These are phyloP conservation scores for Suillus lakei DNA, from an alignment of 768 basidiomycete genomes.

Conservation along the genomic window DNA sequence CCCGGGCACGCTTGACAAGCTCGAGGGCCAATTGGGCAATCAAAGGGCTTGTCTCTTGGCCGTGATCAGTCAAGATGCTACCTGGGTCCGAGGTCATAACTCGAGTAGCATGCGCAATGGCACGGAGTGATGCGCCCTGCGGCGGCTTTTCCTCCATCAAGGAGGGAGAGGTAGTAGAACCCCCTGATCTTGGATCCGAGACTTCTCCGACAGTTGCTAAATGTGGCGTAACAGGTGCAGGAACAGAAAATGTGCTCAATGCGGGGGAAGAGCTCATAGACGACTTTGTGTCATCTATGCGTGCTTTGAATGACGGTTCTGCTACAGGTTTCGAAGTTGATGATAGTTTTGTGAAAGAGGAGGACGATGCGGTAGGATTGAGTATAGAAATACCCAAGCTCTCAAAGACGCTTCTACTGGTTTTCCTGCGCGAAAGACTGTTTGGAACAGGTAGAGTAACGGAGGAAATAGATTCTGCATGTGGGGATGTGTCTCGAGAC, in stretches of 20 bases:
- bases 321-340: slow-evolving; percentile 12
- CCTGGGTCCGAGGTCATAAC: slow-evolving; percentile 84
- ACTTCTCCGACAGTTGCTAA: slow-evolving; percentile 27
- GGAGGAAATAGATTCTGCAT: slow-evolving; percentile 14
- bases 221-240: slow-evolving; percentile 31
- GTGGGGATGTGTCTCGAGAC: slow-evolving; percentile 28
- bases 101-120: slow-evolving; percentile 81
- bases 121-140: slow-evolving; percentile 73
- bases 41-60: slow-evolving; percentile 63
- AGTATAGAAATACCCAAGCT: slow-evolving; percentile 72
- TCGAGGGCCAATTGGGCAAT: slow-evolving; percentile 67
- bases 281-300: slow-evolving; percentile 17
- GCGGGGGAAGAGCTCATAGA: slow-evolving; percentile 27
- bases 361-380: slow-evolving; percentile 47
- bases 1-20: slow-evolving; percentile 70
- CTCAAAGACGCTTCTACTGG: slow-evolving; percentile 70
- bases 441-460: slow-evolving; percentile 16
- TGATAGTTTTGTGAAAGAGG: slow-evolving; percentile 29
- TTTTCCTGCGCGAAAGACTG: slow-evolving; percentile 42
- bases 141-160: slow-evolving; percentile 34
- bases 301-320: not conserved
- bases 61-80: slow-evolving; percentile 76
- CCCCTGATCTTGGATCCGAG: slow-evolving; percentile 28
- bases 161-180: slow-evolving; percentile 32
- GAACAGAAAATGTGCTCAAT: slow-evolving; percentile 18